These are phyloP conservation scores for Mrakia gelida DNA, from an alignment of 768 basidiomycete species.

Conservation along the genomic window DNA sequence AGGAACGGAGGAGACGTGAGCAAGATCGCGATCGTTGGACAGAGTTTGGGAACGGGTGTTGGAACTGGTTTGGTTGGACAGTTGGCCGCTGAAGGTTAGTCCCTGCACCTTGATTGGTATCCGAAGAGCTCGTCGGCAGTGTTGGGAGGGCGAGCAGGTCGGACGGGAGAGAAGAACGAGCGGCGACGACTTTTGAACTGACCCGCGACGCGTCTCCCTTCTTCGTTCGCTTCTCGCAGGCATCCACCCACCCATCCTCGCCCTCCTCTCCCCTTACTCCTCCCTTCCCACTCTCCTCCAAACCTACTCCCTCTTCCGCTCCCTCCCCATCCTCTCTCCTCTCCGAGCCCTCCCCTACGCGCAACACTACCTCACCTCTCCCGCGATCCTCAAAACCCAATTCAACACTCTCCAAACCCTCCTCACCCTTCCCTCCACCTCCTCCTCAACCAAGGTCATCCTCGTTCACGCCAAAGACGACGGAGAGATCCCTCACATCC, in stretches of 20 bases:
- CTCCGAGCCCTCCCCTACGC: constrained; percentile 16
- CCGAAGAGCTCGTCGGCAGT: not conserved
- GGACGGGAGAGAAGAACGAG: not conserved
- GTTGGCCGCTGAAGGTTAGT: constrained; percentile 48
- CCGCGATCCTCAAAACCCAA: constrained; percentile 7
- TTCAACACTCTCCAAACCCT: constrained; percentile 26
- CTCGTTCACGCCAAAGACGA: constrained; percentile 28
- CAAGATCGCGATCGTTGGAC: constrained; percentile 71
- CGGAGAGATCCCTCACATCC: constrained; percentile 25
- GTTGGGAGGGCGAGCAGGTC: not conserved
- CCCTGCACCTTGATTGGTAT: not conserved
- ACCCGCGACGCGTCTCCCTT: not conserved
- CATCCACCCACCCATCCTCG: constrained; percentile 20
- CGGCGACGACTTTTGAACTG: not conserved
- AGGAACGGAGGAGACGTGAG: constrained; percentile 55
- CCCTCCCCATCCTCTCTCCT: constrained; percentile 29
- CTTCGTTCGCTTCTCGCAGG: not conserved
- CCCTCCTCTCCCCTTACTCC: constrained; percentile 25
- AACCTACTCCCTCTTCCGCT: constrained; percentile 27
- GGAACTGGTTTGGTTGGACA: constrained; percentile 48
- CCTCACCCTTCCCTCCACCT: not conserved
- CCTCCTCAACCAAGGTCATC: constrained; percentile 16
- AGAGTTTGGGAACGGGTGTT: constrained; percentile 85
- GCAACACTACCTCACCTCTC: constrained; percentile 18
- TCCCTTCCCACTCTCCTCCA: constrained; percentile 21